Evolutionary conservation across 257 asterid species (phyloP).

Genomic region (Solanum pennellii): DNA sequence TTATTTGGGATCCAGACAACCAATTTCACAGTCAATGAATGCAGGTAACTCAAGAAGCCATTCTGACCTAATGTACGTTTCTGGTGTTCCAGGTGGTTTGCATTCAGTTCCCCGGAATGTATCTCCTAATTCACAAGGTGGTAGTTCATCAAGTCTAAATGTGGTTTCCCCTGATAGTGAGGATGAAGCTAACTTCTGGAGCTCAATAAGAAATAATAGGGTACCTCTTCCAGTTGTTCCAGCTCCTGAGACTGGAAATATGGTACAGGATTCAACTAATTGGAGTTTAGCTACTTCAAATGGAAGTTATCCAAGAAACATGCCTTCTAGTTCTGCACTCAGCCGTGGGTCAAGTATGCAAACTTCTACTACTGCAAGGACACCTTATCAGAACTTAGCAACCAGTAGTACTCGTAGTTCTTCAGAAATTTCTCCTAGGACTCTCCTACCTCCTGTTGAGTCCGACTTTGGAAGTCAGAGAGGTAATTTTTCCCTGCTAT

Average conservation of each 20-base stretch:
- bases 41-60: constrained; percentile 23
- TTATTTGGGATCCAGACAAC: constrained; percentile 29
- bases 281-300: constrained; percentile 57
- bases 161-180: constrained; percentile 36
- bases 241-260: constrained; percentile 38
- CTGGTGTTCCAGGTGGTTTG: constrained; percentile 30
- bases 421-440: constrained; percentile 40
- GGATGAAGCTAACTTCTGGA: constrained; percentile 36
- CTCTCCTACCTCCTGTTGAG: constrained; percentile 30
- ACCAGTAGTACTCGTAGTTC: constrained; percentile 34
- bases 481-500: constrained; percentile 32
- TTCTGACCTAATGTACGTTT: constrained; percentile 26
- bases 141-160: constrained; percentile 34
- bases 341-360: constrained; percentile 26
- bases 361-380: constrained; percentile 32
- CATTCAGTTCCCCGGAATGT: constrained; percentile 40
- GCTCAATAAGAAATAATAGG: constrained; percentile 30
- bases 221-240: constrained; percentile 37
- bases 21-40: constrained; percentile 19
- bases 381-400: constrained; percentile 38
- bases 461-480: constrained; percentile 43
- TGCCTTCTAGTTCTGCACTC: constrained; percentile 28
- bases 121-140: constrained; percentile 29
- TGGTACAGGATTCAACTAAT: constrained; percentile 39
- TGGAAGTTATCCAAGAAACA: constrained; percentile 35